phyloP scores from a whole-genome alignment of 2,329 filamentous ascomycete genomes.

The Byssochlamys sp. region DNA sequence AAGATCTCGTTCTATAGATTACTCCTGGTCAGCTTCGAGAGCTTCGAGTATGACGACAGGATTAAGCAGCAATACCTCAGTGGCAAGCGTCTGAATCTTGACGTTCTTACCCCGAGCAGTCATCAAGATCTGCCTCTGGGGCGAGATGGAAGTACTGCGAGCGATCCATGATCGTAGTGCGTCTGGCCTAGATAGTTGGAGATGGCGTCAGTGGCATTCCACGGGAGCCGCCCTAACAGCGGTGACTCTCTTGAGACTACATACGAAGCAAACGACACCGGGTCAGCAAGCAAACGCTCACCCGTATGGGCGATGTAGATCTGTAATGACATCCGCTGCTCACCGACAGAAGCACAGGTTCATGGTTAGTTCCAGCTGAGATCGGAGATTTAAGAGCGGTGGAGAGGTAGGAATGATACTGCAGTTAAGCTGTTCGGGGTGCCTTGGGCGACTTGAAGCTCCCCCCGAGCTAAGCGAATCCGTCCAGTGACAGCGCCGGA shows the following conservation, averaged over 20 bases:
- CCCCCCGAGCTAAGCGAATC: constrained; percentile 2
- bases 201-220: constrained; percentile 12
- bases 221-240: constrained; percentile 1
- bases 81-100: constrained; percentile 67
- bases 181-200: constrained; percentile 55
- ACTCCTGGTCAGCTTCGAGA: background rate
- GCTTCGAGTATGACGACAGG: background rate
- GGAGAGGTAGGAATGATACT: constrained; percentile 1
- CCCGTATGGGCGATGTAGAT: constrained; percentile 90
- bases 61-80: constrained; percentile 52
- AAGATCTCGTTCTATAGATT: constrained; percentile 69
- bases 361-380: constrained; percentile 3
- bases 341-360: constrained; percentile 21
- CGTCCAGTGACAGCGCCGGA: constrained; percentile 7
- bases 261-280: constrained; percentile 64
- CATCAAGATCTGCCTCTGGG: constrained; percentile 74
- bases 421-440: background rate
- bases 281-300: constrained; percentile 71
- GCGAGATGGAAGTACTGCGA: constrained; percentile 61
- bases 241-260: constrained; percentile 20
- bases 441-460: background rate
- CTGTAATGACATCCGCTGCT: constrained; percentile 68
- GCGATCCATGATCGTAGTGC: constrained; percentile 74
- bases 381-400: constrained; percentile 1
- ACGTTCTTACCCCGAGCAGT: constrained; percentile 76